Conservation (phyloP, 345 rosid species). For the Salix arbutifolia region DNA sequence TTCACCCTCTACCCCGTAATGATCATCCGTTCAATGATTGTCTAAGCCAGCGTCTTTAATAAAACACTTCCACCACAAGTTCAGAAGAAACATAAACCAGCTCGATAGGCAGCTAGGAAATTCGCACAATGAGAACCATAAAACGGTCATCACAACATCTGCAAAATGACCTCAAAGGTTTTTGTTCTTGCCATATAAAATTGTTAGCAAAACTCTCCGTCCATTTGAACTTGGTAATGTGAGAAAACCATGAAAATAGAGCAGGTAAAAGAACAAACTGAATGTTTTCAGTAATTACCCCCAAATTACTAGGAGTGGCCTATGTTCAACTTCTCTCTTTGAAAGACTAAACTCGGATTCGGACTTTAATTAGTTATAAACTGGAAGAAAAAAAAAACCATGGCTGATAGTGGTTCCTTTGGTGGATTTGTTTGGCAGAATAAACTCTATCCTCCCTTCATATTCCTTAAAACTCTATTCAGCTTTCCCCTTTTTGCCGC, state of each 20-base stretch:
- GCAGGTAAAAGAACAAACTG: not conserved
- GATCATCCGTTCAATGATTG: not conserved
- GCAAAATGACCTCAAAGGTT: not conserved
- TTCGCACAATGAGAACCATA: not conserved
- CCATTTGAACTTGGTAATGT: not conserved
- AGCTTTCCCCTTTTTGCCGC: conserved; percentile 23
- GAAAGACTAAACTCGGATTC: not conserved
- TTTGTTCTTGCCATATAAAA: not conserved
- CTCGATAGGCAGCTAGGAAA: not conserved
- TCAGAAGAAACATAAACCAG: not conserved
- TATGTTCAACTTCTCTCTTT: not conserved
- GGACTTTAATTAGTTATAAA: not conserved
- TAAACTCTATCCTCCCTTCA: not conserved
- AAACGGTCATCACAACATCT: not conserved
- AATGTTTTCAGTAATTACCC: not conserved
- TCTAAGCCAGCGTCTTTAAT: not conserved
- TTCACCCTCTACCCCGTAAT: too few relatives aligned
- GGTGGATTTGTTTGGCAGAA: not conserved
- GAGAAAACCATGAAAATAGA: not conserved
- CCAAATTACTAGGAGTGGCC: not conserved
- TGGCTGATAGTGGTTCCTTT: not conserved
- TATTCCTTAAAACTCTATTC: conserved; percentile 16
- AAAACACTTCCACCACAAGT: not conserved
- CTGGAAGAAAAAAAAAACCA: not conserved
- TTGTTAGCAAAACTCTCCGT: not conserved